phyloP scores from a whole-genome alignment of 257 asterid species.

The Capsicum baccatum region DNA sequence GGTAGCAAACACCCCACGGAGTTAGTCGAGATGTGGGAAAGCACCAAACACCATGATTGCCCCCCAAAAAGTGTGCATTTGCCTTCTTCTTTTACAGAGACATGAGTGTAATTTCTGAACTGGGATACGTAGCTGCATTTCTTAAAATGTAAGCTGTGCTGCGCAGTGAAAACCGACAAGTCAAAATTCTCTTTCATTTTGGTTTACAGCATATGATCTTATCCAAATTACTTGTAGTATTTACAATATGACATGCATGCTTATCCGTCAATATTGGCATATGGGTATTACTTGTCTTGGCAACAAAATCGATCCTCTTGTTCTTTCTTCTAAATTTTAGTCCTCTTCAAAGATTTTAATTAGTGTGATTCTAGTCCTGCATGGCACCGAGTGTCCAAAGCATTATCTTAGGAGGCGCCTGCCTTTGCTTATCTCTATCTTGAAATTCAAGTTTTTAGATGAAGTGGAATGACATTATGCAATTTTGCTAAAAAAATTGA shows the following conservation, averaged over 20 bases:
- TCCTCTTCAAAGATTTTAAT: not conserved
- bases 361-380: constrained; percentile 3
- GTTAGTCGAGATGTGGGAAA: not conserved
- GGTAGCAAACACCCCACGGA: not conserved
- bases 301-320: constrained; percentile 3
- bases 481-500: not conserved
- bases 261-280: not conserved
- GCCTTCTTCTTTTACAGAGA: constrained; percentile 7
- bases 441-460: not conserved
- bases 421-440: constrained; percentile 19
- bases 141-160: not conserved
- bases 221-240: not conserved
- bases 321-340: not conserved
- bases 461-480: not conserved
- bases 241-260: constrained; percentile 1
- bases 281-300: constrained; percentile 7
- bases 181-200: not conserved
- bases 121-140: constrained; percentile 22
- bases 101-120: constrained; percentile 6
- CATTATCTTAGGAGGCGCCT: not conserved
- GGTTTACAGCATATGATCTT: constrained; percentile 15
- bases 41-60: not conserved
- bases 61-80: not conserved
- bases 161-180: constrained; percentile 3
- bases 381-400: not conserved